These are phyloP conservation scores for Dacryopinax spathularia DNA, from an alignment of 768 basidiomycete genomes.

Conservation along the genomic window DNA sequence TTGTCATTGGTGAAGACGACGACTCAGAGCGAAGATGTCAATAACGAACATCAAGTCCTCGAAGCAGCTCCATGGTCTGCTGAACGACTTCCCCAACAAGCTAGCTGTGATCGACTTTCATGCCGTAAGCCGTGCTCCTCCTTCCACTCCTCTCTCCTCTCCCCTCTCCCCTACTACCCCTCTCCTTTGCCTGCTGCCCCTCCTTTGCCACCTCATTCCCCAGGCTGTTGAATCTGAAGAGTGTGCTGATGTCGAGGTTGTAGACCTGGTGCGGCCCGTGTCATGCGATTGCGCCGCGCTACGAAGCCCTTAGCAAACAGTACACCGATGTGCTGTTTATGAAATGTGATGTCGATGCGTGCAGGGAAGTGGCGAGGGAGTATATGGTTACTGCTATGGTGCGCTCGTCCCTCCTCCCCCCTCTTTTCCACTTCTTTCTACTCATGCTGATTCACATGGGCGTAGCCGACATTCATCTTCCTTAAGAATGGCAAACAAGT, in stretches of 20 bases:
- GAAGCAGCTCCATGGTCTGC: conserved; percentile 45
- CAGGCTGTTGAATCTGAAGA: not conserved
- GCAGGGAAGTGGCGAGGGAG: conserved; percentile 46
- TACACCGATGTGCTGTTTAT: conserved; percentile 63
- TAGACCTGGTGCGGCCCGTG: conserved; percentile 67
- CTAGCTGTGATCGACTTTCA: conserved; percentile 75
- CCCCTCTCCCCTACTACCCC: not conserved
- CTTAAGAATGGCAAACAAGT: conserved; percentile 52
- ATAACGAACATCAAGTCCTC: conserved; percentile 49
- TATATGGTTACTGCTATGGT: conserved; percentile 61
- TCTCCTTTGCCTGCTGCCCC: not conserved
- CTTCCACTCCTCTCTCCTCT: not conserved
- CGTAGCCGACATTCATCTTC: conserved; percentile 75
- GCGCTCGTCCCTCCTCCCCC: conserved; percentile 3
- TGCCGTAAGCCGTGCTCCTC: conserved; percentile 36
- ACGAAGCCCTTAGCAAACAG: conserved; percentile 53
- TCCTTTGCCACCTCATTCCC: not conserved
- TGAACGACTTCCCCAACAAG: conserved; percentile 47
- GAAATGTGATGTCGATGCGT: conserved; percentile 50
- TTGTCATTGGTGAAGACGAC: not conserved
- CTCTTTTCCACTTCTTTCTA: not conserved
- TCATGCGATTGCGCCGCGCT: conserved; percentile 65
- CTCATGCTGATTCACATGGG: not conserved
- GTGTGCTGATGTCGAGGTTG: conserved; percentile 10
- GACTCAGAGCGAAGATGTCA: conserved; percentile 28